phyloP scores from a whole-genome alignment of 2,329 filamentous ascomycete species.

The Amylocarpus encephaloides region DNA sequence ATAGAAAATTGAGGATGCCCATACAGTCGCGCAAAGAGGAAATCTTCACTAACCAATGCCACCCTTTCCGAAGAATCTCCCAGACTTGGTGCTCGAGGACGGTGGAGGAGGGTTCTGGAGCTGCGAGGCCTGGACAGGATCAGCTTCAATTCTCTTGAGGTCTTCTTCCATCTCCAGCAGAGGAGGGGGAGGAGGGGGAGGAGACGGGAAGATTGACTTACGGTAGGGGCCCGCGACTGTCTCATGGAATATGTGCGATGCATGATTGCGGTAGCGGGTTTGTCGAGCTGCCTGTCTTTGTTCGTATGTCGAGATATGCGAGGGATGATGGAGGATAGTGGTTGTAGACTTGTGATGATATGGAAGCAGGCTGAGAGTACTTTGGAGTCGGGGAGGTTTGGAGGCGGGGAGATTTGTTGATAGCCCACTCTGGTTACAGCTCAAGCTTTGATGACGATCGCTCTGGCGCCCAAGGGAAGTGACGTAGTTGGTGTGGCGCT shows the following conservation, averaged over 20 bases:
- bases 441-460: constrained; percentile 4
- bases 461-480: not conserved
- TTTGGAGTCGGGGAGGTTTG: not conserved
- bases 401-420: constrained; percentile 1
- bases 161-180: not conserved
- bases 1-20: not conserved
- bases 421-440: not conserved
- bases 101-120: constrained; percentile 90
- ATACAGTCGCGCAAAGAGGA: constrained; percentile 35
- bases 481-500: not conserved
- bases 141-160: constrained; percentile 2
- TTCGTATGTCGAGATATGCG: not conserved
- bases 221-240: constrained; percentile 91
- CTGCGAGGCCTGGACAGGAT: constrained; percentile 39
- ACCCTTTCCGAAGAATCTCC: constrained; percentile 79
- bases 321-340: not conserved
- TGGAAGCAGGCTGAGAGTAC: not conserved
- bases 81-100: constrained; percentile 82
- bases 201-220: constrained; percentile 42
- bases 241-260: constrained; percentile 99
- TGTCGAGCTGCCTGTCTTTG: not conserved
- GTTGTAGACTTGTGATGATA: not conserved
- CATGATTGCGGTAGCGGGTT: constrained; percentile 49
- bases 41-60: constrained; percentile 62
- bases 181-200: not conserved